Conservation (phyloP, 164 flowering plant genomes). For the Vitis labrusca region DNA sequence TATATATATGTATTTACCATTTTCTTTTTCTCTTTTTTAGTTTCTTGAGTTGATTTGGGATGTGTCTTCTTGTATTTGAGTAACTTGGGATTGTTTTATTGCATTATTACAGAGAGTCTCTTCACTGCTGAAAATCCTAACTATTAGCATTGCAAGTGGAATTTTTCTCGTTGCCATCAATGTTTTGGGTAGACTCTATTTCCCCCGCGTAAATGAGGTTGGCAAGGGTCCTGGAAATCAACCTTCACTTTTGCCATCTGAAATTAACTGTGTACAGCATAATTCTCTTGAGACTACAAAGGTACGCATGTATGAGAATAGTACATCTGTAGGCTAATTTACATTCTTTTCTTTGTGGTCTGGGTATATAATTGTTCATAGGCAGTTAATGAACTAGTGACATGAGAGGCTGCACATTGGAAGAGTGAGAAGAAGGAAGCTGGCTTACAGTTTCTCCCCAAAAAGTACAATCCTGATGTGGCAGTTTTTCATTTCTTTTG, state of each 20-base stretch:
- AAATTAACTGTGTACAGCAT: constrained; percentile 21
- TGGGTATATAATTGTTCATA: neutral
- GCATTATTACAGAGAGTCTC: constrained; percentile 47
- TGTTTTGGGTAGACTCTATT: constrained; percentile 40
- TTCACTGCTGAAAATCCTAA: constrained; percentile 45
- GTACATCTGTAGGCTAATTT: neutral
- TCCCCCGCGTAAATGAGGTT: constrained; percentile 32
- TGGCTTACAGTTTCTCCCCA: too few species aligned
- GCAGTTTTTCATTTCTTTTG: too few species aligned
- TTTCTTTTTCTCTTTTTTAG: neutral
- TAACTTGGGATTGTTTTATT: constrained; percentile 5
- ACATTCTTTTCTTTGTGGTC: neutral
- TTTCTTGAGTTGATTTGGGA: too few species aligned
- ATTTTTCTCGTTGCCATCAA: constrained; percentile 45
- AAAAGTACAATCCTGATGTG: too few species aligned
- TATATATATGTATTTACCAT: too few species aligned
- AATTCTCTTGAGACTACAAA: constrained; percentile 37
- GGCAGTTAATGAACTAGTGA: too few species aligned
- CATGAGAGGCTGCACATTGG: too few species aligned
- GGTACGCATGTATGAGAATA: constrained; percentile 35
- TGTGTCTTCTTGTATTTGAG: neutral
- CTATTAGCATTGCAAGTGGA: constrained; percentile 52
- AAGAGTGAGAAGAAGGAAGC: too few species aligned
- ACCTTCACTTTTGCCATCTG: constrained; percentile 27
- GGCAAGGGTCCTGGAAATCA: constrained; percentile 20